Evolutionary conservation across 192 early-diverging fungal genomes (phyloP), one percentile per base, ranked within the genome.

Genomic region (Phlyctochytrium bullatum): DNA sequence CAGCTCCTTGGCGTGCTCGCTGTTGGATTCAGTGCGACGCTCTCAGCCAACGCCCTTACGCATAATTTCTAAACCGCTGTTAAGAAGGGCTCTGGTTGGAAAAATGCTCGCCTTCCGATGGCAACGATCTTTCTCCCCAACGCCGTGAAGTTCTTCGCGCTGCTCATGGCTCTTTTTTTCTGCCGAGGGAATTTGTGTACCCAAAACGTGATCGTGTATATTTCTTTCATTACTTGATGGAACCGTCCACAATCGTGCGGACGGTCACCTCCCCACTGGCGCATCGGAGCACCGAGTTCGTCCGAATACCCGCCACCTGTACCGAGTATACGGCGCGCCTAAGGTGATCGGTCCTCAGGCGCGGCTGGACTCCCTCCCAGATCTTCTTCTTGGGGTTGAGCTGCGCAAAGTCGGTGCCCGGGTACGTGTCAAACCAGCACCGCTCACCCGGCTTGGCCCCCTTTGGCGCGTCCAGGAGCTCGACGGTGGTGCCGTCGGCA

Each of bases 351-450:
- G 76, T 73, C 29, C 53, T 76, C 65, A 90, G 85, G 33, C 85
- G 83, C 29, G 95, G 93, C 84, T 97, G 95, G 53, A 99, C 91
- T 29, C 92, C 91, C 74, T 99, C 97, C 85, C 87, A 99, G 64
- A 95, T 65, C 83, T 98, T 98, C 80, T 89, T 90, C 83, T 98
- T 98, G 70, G 95, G 89, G 73, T 94, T 95, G 68, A 98, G 85
- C 25, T 90, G 84, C 52, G 95, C 91, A 65, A 64, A 88, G 59
- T 80, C 81, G 67, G 65, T 62, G 64, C 88, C 89, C 80, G 91
- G 80, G 69, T 85, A 80, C 35, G 90, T 89, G 33, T 92, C 93
- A 77, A 97, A 90, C 82, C 81, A 92, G 65, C 91, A 87, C 36
- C 84, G 82, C 53, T 92, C 90, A 36, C 96, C 96, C 14, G 94